A percentile compares a stretch with the other conserved stretches of the same genome.
Conservation (phyloP, 371 early-diverging fungal genomes). For the Mucor saturninus region DNA sequence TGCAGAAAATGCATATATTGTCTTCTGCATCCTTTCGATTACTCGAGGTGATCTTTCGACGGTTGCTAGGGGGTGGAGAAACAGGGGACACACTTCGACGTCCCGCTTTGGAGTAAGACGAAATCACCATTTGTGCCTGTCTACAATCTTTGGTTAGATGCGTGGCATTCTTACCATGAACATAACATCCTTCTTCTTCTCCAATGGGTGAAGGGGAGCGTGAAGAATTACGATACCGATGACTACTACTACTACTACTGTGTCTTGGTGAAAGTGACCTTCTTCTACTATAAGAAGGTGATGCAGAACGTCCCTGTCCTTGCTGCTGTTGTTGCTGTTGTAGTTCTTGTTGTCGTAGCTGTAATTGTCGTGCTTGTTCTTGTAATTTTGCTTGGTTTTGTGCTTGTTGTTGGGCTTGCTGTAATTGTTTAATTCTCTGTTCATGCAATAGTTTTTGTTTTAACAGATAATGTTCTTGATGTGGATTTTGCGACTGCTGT, state of each 20-base stretch:
- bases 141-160: slow-evolving; percentile 14
- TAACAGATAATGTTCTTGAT: neutral
- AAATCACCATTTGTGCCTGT: slow-evolving; percentile 15
- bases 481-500: neutral
- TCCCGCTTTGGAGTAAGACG: neutral
- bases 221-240: neutral
- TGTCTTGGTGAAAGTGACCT: no score
- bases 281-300: no score
- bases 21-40: neutral
- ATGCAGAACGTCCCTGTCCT: no score
- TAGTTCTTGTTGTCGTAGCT: neutral
- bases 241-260: slow-evolving; percentile 1
- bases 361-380: no score
- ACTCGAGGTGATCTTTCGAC: neutral
- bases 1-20: slow-evolving; percentile 11
- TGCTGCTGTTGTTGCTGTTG: neutral
- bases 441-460: no score
- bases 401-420: no score
- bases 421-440: no score
- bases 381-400: no score
- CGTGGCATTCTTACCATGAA: slow-evolving; percentile 1
- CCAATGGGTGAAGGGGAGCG: neutral
- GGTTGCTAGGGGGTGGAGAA: neutral
- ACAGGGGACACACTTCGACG: neutral
- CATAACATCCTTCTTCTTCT: slow-evolving; percentile 4